Evolutionary conservation across 2,329 filamentous ascomycete species (phyloP).

Genomic region (Cercospora nicotianae): DNA sequence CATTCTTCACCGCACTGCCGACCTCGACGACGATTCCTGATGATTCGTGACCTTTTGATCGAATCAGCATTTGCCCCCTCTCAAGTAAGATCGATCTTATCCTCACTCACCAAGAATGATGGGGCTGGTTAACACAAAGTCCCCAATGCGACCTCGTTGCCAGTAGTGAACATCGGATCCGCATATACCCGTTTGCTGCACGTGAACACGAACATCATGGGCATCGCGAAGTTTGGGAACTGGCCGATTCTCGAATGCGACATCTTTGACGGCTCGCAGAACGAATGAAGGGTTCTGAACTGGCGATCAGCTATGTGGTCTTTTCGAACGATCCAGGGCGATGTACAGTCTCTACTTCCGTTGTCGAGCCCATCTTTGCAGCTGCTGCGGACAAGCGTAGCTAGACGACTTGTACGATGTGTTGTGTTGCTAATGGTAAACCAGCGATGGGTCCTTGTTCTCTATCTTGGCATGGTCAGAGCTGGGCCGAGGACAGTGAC

Average conservation of each 20-base stretch:
- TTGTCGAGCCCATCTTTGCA: neutral
- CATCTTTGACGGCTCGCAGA: slow-evolving; percentile 70
- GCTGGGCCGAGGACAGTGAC: neutral
- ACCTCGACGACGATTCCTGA: slow-evolving; percentile 45
- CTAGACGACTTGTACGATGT: neutral
- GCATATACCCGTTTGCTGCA: slow-evolving; percentile 83
- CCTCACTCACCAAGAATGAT: slow-evolving; percentile 41
- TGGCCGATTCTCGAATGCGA: slow-evolving; percentile 72
- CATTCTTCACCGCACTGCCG: slow-evolving; percentile 45
- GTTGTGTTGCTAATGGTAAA: no score
- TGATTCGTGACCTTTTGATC: slow-evolving; percentile 14
- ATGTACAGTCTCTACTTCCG: neutral
- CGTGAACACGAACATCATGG: slow-evolving; percentile 73
- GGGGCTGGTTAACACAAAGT: slow-evolving; percentile 48
- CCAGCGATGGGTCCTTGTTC: no score
- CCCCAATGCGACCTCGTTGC: slow-evolving; percentile 50
- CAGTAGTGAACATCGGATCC: slow-evolving; percentile 63
- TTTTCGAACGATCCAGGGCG: neutral
- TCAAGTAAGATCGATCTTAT: slow-evolving; percentile 42
- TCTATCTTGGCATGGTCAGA: neutral
- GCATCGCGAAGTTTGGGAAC: slow-evolving; percentile 62
- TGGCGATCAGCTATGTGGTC: neutral
- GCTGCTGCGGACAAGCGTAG: neutral
- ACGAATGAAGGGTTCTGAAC: slow-evolving; percentile 76
- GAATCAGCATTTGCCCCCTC: slow-evolving; percentile 39